A percentile compares a stretch with the other conserved stretches of the same genome.
phyloP scores from a whole-genome alignment of 257 asterid species.

The Petrea volubilis region DNA sequence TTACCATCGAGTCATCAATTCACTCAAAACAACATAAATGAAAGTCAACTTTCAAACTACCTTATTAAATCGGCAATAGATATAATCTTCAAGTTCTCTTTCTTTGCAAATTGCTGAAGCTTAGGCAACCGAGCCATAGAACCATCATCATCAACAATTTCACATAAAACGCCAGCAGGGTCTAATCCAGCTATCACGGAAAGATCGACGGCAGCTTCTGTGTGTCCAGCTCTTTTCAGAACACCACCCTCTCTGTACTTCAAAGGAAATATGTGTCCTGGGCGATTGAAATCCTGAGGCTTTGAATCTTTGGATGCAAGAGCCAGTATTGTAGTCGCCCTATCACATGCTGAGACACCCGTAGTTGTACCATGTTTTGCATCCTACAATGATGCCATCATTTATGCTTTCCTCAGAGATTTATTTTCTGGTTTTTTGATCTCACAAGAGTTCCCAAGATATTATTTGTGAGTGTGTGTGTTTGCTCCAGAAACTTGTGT shows the following conservation, averaged over 20 bases:
- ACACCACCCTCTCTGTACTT: constrained; percentile 96
- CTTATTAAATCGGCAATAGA: constrained; percentile 95
- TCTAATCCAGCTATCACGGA: constrained; percentile 82
- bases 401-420: constrained; percentile 13
- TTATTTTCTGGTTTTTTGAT: background rate
- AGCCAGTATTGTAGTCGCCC: constrained; percentile 84
- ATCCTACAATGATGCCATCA: constrained; percentile 51
- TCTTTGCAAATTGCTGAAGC: constrained; percentile 67
- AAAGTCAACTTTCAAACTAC: constrained; percentile 33
- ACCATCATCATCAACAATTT: constrained; percentile 97
- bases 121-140: constrained; percentile 96
- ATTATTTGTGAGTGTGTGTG: background rate
- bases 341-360: constrained; percentile 95
- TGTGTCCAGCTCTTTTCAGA: constrained; percentile 97
- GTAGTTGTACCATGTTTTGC: constrained; percentile 92
- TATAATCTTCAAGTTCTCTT: constrained; percentile 69
- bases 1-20: background rate
- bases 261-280: constrained; percentile 96
- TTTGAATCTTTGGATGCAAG: constrained; percentile 82
- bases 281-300: constrained; percentile 95
- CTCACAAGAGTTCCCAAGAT: constrained; percentile 1
- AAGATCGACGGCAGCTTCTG: constrained; percentile 98
- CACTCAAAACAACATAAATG: background rate
- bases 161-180: constrained; percentile 87
- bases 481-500: background rate